These are phyloP conservation scores for Hypoxylon cercidicola DNA, from an alignment of 495 filamentous ascomycete species.

Conservation along the genomic window DNA sequence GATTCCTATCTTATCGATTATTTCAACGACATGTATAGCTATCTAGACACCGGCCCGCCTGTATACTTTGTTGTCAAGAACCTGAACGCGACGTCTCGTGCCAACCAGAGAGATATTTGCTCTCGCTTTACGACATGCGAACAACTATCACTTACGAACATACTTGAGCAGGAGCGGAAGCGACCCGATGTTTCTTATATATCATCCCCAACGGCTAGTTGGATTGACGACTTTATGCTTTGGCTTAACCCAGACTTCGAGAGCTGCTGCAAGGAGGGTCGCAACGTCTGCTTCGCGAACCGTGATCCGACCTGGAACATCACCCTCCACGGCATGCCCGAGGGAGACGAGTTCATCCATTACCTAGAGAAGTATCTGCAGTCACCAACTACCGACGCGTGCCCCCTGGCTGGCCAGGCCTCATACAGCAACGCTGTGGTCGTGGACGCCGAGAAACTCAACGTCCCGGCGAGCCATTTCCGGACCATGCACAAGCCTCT, in stretches of 20 bases:
- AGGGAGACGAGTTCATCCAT: slow-evolving; percentile 86
- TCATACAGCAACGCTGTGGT: slow-evolving; percentile 88
- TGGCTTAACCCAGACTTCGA: slow-evolving; percentile 92
- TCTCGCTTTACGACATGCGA: slow-evolving; percentile 91
- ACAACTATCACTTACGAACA: slow-evolving; percentile 81
- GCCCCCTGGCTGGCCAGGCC: slow-evolving; percentile 87
- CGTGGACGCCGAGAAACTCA: slow-evolving; percentile 70
- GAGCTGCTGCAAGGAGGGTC: slow-evolving; percentile 75
- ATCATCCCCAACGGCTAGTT: slow-evolving; percentile 89
- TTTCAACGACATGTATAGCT: slow-evolving; percentile 93
- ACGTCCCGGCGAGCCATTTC: slow-evolving; percentile 87
- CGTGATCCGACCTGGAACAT: slow-evolving; percentile 86
- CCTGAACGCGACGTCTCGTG: slow-evolving; percentile 77
- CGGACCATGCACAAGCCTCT: slow-evolving; percentile 88
- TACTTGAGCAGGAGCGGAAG: slow-evolving; percentile 93
- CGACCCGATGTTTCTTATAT: slow-evolving; percentile 90
- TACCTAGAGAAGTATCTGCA: slow-evolving; percentile 86
- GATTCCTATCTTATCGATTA: slow-evolving; percentile 93
- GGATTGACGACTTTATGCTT: slow-evolving; percentile 95
- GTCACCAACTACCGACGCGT: slow-evolving; percentile 81
- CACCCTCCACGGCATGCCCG: slow-evolving; percentile 88
- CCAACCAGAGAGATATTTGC: slow-evolving; percentile 85
- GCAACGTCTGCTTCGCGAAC: slow-evolving; percentile 77
- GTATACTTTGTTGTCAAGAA: slow-evolving; percentile 94
- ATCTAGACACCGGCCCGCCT: slow-evolving; percentile 90